These are phyloP conservation scores for Claviceps sorghi DNA, from an alignment of 2,329 filamentous ascomycete genomes.

Conservation along the genomic window DNA sequence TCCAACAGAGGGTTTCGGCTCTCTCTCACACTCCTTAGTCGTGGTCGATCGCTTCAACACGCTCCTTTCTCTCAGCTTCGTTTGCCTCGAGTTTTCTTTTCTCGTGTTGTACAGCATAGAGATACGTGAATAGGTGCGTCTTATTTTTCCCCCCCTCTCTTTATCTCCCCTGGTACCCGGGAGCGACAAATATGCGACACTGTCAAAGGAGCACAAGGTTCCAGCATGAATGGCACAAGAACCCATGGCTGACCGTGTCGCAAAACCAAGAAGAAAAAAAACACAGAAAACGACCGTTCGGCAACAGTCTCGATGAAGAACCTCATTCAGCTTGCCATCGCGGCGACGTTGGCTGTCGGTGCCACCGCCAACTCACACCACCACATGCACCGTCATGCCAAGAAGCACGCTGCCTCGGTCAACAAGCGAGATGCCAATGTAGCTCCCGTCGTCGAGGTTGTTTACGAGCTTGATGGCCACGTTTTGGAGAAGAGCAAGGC, in stretches of 20 bases:
- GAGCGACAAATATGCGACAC: no score
- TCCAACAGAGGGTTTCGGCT: constrained; percentile 39
- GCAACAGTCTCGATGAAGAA: constrained; percentile 7
- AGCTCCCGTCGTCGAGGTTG: constrained; percentile 46
- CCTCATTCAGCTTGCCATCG: constrained; percentile 30
- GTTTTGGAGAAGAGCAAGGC: constrained; percentile 49
- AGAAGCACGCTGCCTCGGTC: constrained; percentile 33
- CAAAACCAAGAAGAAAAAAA: neutral
- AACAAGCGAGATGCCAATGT: constrained; percentile 34
- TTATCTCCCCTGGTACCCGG: no score
- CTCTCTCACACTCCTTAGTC: constrained; percentile 40
- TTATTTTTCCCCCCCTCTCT: no score
- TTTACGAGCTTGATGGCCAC: constrained; percentile 58
- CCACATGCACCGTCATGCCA: constrained; percentile 45
- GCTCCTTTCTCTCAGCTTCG: constrained; percentile 16
- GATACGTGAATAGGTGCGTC: neutral
- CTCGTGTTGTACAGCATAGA: neutral
- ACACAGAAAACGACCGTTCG: neutral
- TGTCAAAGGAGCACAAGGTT: neutral
- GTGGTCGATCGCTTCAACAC: constrained; percentile 14
- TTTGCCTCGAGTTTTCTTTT: constrained; percentile 10
- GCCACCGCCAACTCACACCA: constrained; percentile 46
- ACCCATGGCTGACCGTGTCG: neutral
- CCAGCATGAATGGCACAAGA: neutral
- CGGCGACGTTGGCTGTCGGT: constrained; percentile 36